Base-by-base conservation (phyloP, 805 yeast species). In the Myxozyma vanderwaltii region DNA sequence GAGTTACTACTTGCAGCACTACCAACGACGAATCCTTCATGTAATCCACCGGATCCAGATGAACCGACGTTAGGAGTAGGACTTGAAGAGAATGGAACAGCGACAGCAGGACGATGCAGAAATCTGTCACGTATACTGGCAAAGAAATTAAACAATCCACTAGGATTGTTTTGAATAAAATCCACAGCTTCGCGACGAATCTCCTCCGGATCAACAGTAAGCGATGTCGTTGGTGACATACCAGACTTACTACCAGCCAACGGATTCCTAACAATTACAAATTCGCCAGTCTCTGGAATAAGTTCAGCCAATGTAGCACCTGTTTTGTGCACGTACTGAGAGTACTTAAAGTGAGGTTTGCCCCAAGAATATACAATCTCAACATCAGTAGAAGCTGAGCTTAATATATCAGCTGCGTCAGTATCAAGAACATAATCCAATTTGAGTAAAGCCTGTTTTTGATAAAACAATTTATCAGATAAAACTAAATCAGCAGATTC, bases 291-390 rank as follows among this genome's bases (percentile, higher is more conserved):
- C 26, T 59, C 65, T 17, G 56, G 48, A 31, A 48, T 43, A 13
- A 61, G 35, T 36, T 62, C 58, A 6, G 94, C 96, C 55, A 94
- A 83, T 68, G 91, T 89, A 0, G 89, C 85, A 1, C 99, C 99
- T 0, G 96, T 84, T 59, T 79, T 81, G 71, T 94, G 99, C 51
- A 94, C 86, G 70, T 88, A 95, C 72, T 94, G 99, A 1, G 89
- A 90, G 72, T 82, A 88, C 68, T 85, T 83, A 76, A 88, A 91
- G 35, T 77, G 77, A 1, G 96, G 95, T 58, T 79, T 82, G 1
- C 98, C 98, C 98, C 98, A 92, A 19, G 96, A 88, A 72, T 91
- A 92, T 17, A 78, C 70, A 21, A 91, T 85, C 46, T 89, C 91
- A 67, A 88, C 82, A 24, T 76, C 77, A 4, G 58, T 51, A 13